These are phyloP conservation scores for Poa annua DNA, from an alignment of 176 grass and related monocot genomes.

Conservation along the genomic window DNA sequence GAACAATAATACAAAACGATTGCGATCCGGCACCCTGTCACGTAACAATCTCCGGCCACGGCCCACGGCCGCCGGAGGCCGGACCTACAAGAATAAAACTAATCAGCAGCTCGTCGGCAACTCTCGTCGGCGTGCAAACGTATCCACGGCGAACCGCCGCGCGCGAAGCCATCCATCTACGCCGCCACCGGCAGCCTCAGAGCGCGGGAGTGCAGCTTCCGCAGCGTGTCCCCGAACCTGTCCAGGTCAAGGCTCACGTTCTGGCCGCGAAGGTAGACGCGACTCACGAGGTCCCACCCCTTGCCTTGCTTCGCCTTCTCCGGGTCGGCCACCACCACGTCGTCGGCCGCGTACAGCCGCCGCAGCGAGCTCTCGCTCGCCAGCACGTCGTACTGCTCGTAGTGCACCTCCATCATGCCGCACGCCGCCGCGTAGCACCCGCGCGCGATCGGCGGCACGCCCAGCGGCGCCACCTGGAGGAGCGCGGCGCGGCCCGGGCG, in stretches of 20 bases:
- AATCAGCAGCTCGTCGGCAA: neutral
- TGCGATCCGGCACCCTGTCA: neutral
- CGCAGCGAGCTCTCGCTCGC: slow-evolving; percentile 66
- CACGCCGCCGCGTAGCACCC: slow-evolving; percentile 55
- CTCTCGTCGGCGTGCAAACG: neutral
- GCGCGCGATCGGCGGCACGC: slow-evolving; percentile 30
- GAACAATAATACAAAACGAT: neutral
- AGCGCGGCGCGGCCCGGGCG: slow-evolving; percentile 41
- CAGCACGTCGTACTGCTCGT: slow-evolving; percentile 61
- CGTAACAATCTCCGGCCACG: neutral
- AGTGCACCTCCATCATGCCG: slow-evolving; percentile 50
- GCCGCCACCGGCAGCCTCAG: neutral
- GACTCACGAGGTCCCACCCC: slow-evolving; percentile 42
- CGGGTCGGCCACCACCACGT: slow-evolving; percentile 48
- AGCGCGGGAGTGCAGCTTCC: slow-evolving; percentile 32
- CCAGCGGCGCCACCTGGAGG: slow-evolving; percentile 65
- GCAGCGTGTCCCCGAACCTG: slow-evolving; percentile 42
- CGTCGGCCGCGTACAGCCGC: slow-evolving; percentile 18
- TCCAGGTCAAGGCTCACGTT: slow-evolving; percentile 60
- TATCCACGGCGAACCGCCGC: neutral
- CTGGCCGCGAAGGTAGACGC: slow-evolving; percentile 60
- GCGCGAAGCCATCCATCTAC: neutral
- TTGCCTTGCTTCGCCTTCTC: slow-evolving; percentile 15
- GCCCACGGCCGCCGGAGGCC: neutral
- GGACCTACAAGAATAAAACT: neutral